Conservation (phyloP, 1,284 basidiomycete species). For the Pseudozyma tsukubaensis region DNA sequence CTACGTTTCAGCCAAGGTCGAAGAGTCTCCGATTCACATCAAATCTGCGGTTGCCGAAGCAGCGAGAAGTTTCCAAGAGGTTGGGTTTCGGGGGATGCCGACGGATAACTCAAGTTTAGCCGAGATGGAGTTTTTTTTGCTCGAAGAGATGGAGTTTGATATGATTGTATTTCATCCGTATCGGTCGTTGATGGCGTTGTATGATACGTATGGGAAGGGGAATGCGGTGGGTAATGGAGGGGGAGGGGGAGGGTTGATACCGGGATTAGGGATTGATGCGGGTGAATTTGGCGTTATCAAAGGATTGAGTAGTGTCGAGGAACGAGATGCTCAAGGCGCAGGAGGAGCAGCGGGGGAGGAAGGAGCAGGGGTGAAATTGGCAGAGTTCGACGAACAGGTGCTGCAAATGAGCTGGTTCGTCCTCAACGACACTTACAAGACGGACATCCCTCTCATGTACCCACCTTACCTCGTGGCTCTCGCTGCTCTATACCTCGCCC, state of each 20-base stretch:
- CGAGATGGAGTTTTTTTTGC: slow-evolving; percentile 98
- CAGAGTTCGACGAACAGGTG: slow-evolving; percentile 71
- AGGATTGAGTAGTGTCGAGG: slow-evolving; percentile 6
- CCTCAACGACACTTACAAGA: slow-evolving; percentile 94
- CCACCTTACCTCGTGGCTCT: slow-evolving; percentile 94
- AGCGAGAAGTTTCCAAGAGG: slow-evolving; percentile 68
- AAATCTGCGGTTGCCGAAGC: slow-evolving; percentile 90
- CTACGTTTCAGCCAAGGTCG: slow-evolving; percentile 95
- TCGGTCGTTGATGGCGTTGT: slow-evolving; percentile 82
- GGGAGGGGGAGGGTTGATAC: background rate
- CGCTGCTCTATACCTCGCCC: slow-evolving; percentile 82
- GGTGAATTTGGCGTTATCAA: slow-evolving; percentile 26
- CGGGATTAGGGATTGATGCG: slow-evolving; percentile 13
- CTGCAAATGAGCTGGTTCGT: slow-evolving; percentile 78
- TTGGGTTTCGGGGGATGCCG: slow-evolving; percentile 73
- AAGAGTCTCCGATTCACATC: slow-evolving; percentile 94
- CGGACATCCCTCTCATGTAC: slow-evolving; percentile 87
- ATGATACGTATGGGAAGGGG: slow-evolving; percentile 70
- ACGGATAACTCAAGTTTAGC: slow-evolving; percentile 85
- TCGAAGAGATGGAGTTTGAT: slow-evolving; percentile 96
- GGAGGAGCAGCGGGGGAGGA: background rate
- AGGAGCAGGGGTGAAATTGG: slow-evolving; percentile 46
- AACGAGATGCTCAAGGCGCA: slow-evolving; percentile 4
- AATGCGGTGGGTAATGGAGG: background rate
- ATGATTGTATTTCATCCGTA: slow-evolving; percentile 94